Percentiles rank a stretch among this genome's conserved stretches.
phyloP scores from a whole-genome alignment of 2,329 filamentous ascomycete genomes.

The Pestalotiopsis fici region DNA sequence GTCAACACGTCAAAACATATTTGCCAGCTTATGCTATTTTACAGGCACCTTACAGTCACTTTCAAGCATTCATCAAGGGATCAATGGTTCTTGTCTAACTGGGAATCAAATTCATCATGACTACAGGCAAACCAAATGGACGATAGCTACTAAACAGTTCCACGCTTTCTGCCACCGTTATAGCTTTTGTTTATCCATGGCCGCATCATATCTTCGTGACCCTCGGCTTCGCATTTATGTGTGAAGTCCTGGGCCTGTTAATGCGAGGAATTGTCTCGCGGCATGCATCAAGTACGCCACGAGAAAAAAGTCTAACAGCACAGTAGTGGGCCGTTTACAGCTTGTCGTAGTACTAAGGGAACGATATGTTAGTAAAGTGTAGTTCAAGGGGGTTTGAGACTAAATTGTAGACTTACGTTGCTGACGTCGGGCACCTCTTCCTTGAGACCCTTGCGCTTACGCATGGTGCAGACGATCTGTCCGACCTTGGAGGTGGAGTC shows the following conservation, averaged over 20 bases:
- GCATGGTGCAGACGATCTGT: conserved; percentile 82
- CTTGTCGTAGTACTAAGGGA: conserved; percentile 93
- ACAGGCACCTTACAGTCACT: neutral
- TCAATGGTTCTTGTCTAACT: conserved; percentile 16
- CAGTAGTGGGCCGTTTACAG: conserved; percentile 66
- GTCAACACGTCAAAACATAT: no score
- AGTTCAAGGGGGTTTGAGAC: neutral
- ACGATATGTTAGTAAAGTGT: conserved; percentile 37
- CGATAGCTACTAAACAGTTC: conserved; percentile 25
- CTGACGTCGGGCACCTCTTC: conserved; percentile 87
- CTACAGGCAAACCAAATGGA: conserved; percentile 29
- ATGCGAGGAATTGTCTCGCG: conserved; percentile 39
- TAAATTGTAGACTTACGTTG: conserved; percentile 71
- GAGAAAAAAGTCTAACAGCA: conserved; percentile 46
- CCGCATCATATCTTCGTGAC: conserved; percentile 27
- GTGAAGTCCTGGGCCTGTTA: conserved; percentile 21
- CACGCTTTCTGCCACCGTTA: conserved; percentile 24
- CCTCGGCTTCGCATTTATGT: conserved; percentile 24
- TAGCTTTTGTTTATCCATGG: conserved; percentile 33
- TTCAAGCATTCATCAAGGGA: neutral
- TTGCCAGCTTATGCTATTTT: no score
- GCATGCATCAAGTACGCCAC: conserved; percentile 42
- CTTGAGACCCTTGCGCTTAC: conserved; percentile 99
- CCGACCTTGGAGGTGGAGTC: conserved; percentile 82
- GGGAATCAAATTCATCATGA: conserved; percentile 29